phyloP scores from a whole-genome alignment of 108 stramenopile species.

The Pinguiococcus pyrenoidosus region DNA sequence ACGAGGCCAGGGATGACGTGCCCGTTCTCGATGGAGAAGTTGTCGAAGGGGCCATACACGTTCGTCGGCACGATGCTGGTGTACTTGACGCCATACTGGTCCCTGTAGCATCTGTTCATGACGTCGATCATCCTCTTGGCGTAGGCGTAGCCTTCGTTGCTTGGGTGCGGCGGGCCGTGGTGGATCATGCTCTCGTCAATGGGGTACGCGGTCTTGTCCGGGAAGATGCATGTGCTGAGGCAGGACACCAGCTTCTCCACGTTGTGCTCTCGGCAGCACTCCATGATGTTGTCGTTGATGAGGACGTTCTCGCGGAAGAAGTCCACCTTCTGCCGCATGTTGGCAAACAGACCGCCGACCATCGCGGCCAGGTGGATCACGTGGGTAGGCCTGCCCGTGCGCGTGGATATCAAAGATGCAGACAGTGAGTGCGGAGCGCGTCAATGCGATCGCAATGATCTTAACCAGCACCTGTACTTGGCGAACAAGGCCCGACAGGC shows the following conservation, averaged over 20 bases:
- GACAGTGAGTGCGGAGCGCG: too few species aligned
- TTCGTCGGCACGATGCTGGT: conserved; percentile 95
- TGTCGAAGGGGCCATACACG: conserved; percentile 88
- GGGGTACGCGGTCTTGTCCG: conserved; percentile 97
- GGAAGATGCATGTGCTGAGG: conserved; percentile 95
- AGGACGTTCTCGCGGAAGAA: conserved; percentile 96
- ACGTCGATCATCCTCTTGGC: conserved; percentile 98
- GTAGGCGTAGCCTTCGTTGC: conserved; percentile 95
- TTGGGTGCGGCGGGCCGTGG: conserved; percentile 84
- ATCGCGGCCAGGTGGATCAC: conserved; percentile 97
- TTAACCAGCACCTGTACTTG: too few species aligned
- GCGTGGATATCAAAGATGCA: conserved; percentile 83
- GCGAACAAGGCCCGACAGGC: too few species aligned
- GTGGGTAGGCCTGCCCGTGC: conserved; percentile 80
- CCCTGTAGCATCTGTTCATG: conserved; percentile 89
- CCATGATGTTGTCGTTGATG: conserved; percentile 61
- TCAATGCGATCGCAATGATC: neutral
- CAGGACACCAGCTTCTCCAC: conserved; percentile 93
- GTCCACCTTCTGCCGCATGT: conserved; percentile 66
- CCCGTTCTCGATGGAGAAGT: conserved; percentile 79
- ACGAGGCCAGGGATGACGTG: conserved; percentile 98
- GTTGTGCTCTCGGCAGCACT: conserved; percentile 41
- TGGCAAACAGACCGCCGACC: conserved; percentile 89
- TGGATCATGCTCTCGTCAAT: conserved; percentile 99
- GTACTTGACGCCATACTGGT: conserved; percentile 89